Evolutionary conservation across 2,329 filamentous ascomycete genomes (phyloP).

Genomic region (Colletotrichum acutatum): DNA sequence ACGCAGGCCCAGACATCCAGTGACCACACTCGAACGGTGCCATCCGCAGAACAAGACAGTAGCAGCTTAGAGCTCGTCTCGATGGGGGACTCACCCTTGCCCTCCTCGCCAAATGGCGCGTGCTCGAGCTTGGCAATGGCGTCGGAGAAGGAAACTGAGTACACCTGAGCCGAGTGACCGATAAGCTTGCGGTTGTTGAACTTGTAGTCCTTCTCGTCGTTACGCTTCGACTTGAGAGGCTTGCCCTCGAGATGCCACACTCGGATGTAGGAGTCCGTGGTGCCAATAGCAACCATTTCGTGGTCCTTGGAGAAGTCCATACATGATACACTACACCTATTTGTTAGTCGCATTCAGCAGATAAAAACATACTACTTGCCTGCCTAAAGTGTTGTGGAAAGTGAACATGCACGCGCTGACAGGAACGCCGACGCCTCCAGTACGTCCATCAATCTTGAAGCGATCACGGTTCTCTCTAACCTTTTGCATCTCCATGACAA

Average conservation of each 20-base stretch:
- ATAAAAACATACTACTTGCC: slow-evolving; percentile 61
- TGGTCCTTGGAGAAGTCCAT: slow-evolving; percentile 96
- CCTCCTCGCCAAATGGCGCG: slow-evolving; percentile 62
- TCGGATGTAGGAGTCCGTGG: slow-evolving; percentile 93
- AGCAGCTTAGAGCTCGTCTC: slow-evolving; percentile 77
- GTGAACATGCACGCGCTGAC: slow-evolving; percentile 97
- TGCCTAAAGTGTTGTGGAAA: slow-evolving; percentile 95
- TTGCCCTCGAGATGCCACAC: slow-evolving; percentile 93
- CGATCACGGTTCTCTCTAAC: slow-evolving; percentile 92
- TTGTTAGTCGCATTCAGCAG: slow-evolving; percentile 28
- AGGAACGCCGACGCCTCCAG: slow-evolving; percentile 83
- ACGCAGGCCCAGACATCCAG: slow-evolving; percentile 92
- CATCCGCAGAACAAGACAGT: slow-evolving; percentile 88
- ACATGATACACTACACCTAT: slow-evolving; percentile 76
- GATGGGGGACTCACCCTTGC: slow-evolving; percentile 52
- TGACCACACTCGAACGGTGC: slow-evolving; percentile 91
- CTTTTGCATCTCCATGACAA: slow-evolving; percentile 93
- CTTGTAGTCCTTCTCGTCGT: slow-evolving; percentile 67
- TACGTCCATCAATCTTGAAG: slow-evolving; percentile 86
- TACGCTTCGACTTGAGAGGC: slow-evolving; percentile 75
- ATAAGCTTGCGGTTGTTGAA: slow-evolving; percentile 78
- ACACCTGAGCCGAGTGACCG: slow-evolving; percentile 91
- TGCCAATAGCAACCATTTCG: slow-evolving; percentile 86
- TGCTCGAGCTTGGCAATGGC: slow-evolving; percentile 67
- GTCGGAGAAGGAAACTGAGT: slow-evolving; percentile 87